phyloP scores from a whole-genome alignment of 2,329 filamentous ascomycete species.

The Cordyceps tenuipes region DNA sequence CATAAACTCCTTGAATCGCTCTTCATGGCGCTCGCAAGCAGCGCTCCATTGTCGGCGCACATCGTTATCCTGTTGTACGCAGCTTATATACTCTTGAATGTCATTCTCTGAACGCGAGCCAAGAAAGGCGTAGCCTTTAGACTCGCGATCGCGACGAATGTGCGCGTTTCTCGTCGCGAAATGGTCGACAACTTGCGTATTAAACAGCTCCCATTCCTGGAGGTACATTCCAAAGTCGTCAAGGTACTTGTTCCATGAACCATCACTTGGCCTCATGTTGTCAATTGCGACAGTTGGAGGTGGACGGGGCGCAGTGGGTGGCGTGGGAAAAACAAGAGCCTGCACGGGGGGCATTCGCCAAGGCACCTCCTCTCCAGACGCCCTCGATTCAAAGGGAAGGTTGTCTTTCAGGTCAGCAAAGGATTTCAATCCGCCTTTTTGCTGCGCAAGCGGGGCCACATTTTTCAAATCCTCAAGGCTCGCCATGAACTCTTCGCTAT shows the following conservation, averaged over 20 bases:
- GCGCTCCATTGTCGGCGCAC: slow-evolving; percentile 53
- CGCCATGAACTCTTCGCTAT: slow-evolving; percentile 46
- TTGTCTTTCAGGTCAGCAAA: slow-evolving; percentile 48
- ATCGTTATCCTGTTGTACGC: slow-evolving; percentile 55
- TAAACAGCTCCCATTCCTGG: slow-evolving; percentile 40
- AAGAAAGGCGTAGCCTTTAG: slow-evolving; percentile 39
- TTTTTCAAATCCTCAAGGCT: slow-evolving; percentile 48
- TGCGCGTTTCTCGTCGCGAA: slow-evolving; percentile 43
- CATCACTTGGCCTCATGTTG: slow-evolving; percentile 33
- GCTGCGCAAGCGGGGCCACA: slow-evolving; percentile 44
- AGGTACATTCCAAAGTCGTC: slow-evolving; percentile 47
- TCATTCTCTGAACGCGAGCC: slow-evolving; percentile 34
- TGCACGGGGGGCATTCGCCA: slow-evolving; percentile 26
- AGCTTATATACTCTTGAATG: slow-evolving; percentile 49
- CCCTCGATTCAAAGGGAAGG: slow-evolving; percentile 47
- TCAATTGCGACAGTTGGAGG: slow-evolving; percentile 35
- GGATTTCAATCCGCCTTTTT: slow-evolving; percentile 42
- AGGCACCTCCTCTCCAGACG: slow-evolving; percentile 35
- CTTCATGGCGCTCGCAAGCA: slow-evolving; percentile 52
- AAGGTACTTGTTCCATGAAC: slow-evolving; percentile 43
- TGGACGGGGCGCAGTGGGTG: slow-evolving; percentile 42
- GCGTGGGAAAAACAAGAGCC: slow-evolving; percentile 36
- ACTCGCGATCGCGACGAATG: slow-evolving; percentile 28
- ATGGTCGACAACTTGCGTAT: slow-evolving; percentile 46
- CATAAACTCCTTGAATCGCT: slow-evolving; percentile 50